Percentiles rank a stretch among this genome's conserved stretches.
Conservation (phyloP, 768 basidiomycete genomes). For the Lepiota venenata region DNA sequence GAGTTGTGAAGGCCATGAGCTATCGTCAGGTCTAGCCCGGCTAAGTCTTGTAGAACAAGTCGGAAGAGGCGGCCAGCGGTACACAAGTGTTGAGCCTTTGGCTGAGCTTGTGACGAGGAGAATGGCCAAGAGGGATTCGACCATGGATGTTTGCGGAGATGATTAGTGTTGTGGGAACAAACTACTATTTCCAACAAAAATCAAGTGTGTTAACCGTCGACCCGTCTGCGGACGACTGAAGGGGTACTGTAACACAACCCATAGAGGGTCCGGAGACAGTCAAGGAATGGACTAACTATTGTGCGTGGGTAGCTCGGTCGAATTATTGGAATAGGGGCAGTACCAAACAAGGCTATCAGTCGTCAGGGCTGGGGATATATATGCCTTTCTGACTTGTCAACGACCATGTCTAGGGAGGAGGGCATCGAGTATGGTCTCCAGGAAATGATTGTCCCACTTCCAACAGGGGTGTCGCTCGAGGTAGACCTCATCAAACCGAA, state of each 20-base stretch:
- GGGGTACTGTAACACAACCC: too few relatives aligned
- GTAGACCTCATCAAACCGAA: slow-evolving; percentile 29
- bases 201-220: too few relatives aligned
- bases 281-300: too few relatives aligned
- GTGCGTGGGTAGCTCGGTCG: too few relatives aligned
- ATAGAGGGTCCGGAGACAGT: too few relatives aligned
- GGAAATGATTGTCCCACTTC: slow-evolving; percentile 11
- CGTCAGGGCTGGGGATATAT: background rate
- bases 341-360: background rate
- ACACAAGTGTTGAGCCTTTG: slow-evolving; percentile 75
- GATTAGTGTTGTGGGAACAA: background rate
- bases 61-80: slow-evolving; percentile 82
- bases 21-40: slow-evolving; percentile 56
- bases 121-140: slow-evolving; percentile 76
- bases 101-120: slow-evolving; percentile 84
- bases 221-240: too few relatives aligned
- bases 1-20: slow-evolving; percentile 43
- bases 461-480: slow-evolving; percentile 44
- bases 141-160: slow-evolving; percentile 44
- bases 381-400: too few relatives aligned
- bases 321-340: too few relatives aligned
- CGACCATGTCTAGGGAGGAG: slow-evolving; percentile 2
- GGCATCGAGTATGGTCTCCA: background rate
- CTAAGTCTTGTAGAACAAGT: slow-evolving; percentile 61
- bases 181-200: too few relatives aligned